Percentiles rank a stretch among this genome's conserved stretches.
These are phyloP conservation scores for Penicillium fuscoglaucum DNA, from an alignment of 2,329 filamentous ascomycete species.

Conservation along the genomic window DNA sequence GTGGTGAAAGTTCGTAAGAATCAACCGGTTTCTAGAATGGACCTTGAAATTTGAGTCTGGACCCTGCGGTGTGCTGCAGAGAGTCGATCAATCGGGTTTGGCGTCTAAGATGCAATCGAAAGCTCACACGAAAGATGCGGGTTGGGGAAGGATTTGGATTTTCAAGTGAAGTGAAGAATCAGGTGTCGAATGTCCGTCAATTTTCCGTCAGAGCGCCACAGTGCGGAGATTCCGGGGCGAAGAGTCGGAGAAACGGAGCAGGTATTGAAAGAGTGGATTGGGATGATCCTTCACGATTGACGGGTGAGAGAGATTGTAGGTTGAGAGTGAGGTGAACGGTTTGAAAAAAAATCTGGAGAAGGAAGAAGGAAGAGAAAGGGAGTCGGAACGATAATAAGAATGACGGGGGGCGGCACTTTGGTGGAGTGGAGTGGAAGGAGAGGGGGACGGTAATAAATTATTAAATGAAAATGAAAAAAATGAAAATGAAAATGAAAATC, in stretches of 20 bases:
- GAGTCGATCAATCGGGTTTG: constrained; percentile 19
- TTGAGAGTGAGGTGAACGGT: background rate
- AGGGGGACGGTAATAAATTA: constrained; percentile 25
- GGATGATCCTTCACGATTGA: constrained; percentile 11
- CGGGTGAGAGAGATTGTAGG: background rate
- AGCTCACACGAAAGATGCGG: constrained; percentile 9
- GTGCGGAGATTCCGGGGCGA: constrained; percentile 18
- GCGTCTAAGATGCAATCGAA: constrained; percentile 24
- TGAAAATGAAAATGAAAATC: background rate
- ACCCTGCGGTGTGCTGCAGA: constrained; percentile 22
- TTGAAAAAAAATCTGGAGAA: constrained; percentile 9
- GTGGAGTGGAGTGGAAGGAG: constrained; percentile 27
- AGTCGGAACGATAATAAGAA: constrained; percentile 31
- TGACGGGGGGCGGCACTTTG: constrained; percentile 28
- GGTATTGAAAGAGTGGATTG: constrained; percentile 22
- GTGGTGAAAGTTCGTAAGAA: constrained; percentile 21
- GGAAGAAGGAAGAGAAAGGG: constrained; percentile 12
- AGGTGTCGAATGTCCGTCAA: constrained; percentile 12
- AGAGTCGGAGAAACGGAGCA: constrained; percentile 4
- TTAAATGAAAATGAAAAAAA: constrained; percentile 19
- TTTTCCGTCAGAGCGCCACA: constrained; percentile 21
- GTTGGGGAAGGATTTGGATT: constrained; percentile 4
- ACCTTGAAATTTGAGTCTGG: constrained; percentile 16
- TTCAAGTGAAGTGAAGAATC: constrained; percentile 11
- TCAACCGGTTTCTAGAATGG: constrained; percentile 12